Conservation (phyloP, 129 eudicot genomes). For the Lonicera japonica region DNA sequence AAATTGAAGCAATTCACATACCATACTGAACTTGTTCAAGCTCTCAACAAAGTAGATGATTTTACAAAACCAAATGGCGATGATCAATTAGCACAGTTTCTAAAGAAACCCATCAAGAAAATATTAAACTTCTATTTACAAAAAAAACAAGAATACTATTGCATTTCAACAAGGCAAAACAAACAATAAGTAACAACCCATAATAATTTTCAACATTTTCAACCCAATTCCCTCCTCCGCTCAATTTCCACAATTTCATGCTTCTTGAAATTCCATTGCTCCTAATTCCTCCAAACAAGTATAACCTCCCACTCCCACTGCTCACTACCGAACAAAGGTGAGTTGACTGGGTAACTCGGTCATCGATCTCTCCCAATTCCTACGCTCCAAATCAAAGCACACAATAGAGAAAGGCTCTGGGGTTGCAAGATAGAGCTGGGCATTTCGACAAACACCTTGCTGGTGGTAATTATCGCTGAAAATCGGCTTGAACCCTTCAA, state of each 20-base stretch:
- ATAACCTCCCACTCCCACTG: conserved; percentile 27
- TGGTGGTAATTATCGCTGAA: conserved; percentile 32
- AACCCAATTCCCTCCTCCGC: conserved; percentile 40
- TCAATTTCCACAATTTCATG: conserved; percentile 76
- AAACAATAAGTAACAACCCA: background rate
- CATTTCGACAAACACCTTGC: conserved; percentile 43
- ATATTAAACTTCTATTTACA: no score
- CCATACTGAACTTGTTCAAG: no score
- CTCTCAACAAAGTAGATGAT: no score
- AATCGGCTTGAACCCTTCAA: conserved; percentile 23
- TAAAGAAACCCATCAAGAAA: no score
- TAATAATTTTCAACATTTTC: conserved; percentile 29
- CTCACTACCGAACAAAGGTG: conserved; percentile 48
- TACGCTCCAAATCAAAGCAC: conserved; percentile 34
- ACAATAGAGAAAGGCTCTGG: conserved; percentile 40
- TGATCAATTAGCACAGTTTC: no score
- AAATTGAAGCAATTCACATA: no score
- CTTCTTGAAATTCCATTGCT: conserved; percentile 60
- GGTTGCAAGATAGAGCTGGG: conserved; percentile 38
- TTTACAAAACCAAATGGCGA: no score
- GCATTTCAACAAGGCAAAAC: no score
- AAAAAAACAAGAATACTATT: background rate
- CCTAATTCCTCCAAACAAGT: conserved; percentile 73
- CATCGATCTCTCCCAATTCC: conserved; percentile 33
- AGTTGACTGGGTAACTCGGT: conserved; percentile 34